phyloP scores from a whole-genome alignment of 1,284 basidiomycete species.

The Ganoderma resinaceum region DNA sequence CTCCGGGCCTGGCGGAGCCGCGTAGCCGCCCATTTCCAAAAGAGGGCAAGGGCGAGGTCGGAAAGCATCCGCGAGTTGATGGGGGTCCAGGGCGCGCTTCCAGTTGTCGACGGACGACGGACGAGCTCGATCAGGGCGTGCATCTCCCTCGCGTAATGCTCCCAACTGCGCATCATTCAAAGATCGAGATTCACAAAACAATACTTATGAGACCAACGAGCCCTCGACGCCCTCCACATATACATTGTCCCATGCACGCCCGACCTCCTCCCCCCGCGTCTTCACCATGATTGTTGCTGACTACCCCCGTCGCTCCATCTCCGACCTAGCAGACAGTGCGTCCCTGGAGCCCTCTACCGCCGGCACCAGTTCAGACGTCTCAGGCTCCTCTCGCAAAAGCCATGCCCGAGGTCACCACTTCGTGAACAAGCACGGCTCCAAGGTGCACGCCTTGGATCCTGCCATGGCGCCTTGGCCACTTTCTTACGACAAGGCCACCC shows the following conservation, averaged over 20 bases:
- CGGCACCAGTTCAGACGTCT: neutral
- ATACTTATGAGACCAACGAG: constrained; percentile 13
- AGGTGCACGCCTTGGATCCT: constrained; percentile 66
- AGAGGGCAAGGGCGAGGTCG: neutral
- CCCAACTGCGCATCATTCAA: neutral
- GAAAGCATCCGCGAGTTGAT: neutral
- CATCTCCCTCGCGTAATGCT: neutral
- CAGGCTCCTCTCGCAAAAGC: constrained; percentile 6
- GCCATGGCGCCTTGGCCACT: constrained; percentile 76
- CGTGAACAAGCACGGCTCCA: constrained; percentile 61
- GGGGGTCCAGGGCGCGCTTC: neutral
- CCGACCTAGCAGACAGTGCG: neutral
- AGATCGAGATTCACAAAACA: neutral
- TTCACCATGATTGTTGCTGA: constrained; percentile 10
- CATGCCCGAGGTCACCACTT: constrained; percentile 44
- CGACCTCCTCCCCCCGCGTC: neutral
- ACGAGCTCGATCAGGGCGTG: neutral
- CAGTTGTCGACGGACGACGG: neutral
- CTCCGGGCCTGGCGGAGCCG: neutral
- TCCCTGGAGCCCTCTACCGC: constrained; percentile 9
- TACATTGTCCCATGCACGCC: constrained; percentile 1
- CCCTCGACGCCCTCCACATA: neutral
- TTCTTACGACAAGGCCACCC: constrained; percentile 65
- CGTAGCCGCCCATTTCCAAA: neutral
- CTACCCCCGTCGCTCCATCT: constrained; percentile 14